These are phyloP conservation scores for Neurospora sublineolata DNA, from an alignment of 495 filamentous ascomycete genomes.

Conservation along the genomic window DNA sequence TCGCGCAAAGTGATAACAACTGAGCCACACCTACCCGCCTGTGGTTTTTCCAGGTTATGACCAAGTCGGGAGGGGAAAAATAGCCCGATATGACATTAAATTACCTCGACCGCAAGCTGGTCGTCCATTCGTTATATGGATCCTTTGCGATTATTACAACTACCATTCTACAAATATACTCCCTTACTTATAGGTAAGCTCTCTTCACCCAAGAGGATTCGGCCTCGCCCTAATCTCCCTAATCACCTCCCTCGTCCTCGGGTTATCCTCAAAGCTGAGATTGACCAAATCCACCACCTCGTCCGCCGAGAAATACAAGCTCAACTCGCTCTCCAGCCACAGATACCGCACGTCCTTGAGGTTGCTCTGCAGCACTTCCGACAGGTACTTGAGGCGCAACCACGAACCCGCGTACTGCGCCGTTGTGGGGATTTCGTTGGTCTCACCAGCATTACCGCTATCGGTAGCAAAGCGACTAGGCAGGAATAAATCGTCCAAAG, in stretches of 20 bases:
- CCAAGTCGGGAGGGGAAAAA: neutral
- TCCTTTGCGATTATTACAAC: neutral
- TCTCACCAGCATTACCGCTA: conserved; percentile 9
- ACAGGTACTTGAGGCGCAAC: conserved; percentile 81
- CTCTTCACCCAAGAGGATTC: conserved; percentile 12
- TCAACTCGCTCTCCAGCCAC: conserved; percentile 77
- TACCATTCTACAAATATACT: neutral
- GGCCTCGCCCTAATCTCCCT: conserved; percentile 57
- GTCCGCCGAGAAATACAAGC: conserved; percentile 67
- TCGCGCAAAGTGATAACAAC: neutral
- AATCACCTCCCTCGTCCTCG: conserved; percentile 62
- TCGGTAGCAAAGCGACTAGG: conserved; percentile 29
- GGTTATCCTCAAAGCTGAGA: conserved; percentile 82
- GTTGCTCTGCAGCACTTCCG: conserved; percentile 81
- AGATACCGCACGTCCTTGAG: conserved; percentile 79
- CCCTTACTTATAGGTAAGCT: neutral
- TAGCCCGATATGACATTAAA: neutral
- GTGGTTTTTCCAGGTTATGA: neutral
- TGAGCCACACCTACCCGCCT: neutral
- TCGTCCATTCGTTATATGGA: neutral
- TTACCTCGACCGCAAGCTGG: neutral
- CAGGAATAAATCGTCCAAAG: conserved; percentile 64
- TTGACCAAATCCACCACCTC: conserved; percentile 83
- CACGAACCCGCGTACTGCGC: conserved; percentile 71
- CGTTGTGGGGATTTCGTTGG: conserved; percentile 47